Conservation (phyloP, 2,329 filamentous ascomycete genomes). For the Penicillium concentricum region DNA sequence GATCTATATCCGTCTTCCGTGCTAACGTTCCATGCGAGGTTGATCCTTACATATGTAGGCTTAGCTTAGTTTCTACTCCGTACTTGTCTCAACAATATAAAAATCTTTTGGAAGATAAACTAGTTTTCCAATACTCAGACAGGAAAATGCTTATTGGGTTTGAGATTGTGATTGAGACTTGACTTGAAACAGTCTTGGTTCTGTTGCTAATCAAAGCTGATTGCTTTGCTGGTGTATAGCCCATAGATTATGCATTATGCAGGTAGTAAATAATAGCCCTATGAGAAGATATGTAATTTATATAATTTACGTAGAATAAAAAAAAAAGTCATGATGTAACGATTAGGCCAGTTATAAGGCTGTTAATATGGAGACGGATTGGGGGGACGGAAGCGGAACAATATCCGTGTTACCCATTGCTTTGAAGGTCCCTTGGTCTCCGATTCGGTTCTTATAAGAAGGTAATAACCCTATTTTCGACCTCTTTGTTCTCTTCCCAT, state of each 20-base stretch:
- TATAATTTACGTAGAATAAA: neutral
- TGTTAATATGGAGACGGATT: constrained; percentile 8
- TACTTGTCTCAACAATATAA: neutral
- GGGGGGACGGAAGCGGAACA: constrained; percentile 27
- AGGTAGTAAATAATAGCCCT: neutral
- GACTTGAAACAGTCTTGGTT: neutral
- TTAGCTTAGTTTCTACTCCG: neutral
- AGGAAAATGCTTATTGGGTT: neutral
- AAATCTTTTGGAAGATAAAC: too few relatives aligned
- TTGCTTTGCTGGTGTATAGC: neutral
- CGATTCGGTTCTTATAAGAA: constrained; percentile 19
- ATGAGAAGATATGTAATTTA: neutral
- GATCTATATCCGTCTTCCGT: constrained; percentile 20
- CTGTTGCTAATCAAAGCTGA: neutral
- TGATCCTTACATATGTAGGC: neutral
- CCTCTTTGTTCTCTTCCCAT: neutral
- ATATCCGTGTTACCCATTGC: constrained; percentile 7
- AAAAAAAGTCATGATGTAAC: neutral
- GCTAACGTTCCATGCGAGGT: too few relatives aligned
- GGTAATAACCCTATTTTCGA: neutral
- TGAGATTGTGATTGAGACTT: neutral
- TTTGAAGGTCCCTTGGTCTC: neutral
- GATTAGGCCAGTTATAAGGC: too few relatives aligned
- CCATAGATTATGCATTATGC: neutral
- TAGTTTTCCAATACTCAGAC: too few relatives aligned